phyloP scores from a whole-genome alignment of 768 basidiomycete genomes.

The Rhizopogon vesiculosus region DNA sequence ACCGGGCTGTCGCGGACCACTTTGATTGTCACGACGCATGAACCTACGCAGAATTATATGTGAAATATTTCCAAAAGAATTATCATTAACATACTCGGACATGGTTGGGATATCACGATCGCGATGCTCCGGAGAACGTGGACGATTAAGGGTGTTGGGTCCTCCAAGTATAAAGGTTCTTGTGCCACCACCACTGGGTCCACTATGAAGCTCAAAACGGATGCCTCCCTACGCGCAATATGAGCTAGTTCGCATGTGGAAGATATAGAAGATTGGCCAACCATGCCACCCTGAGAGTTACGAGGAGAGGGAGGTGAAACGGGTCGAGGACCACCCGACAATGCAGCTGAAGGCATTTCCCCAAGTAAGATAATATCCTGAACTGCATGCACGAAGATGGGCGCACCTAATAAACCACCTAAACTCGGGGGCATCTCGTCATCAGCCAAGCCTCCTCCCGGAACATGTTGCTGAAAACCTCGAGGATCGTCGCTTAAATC shows the following conservation, averaged over 20 bases:
- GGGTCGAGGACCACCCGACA: conserved; percentile 4
- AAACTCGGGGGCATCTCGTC: conserved; percentile 21
- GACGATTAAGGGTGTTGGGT: conserved; percentile 20
- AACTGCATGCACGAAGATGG: neutral
- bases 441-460: conserved; percentile 21
- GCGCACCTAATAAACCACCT: conserved; percentile 1
- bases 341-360: neutral
- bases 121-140: conserved; percentile 18
- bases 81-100: conserved; percentile 42
- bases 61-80: neutral
- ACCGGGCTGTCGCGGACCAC: conserved; percentile 19
- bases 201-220: conserved; percentile 32
- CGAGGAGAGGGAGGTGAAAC: conserved; percentile 13
- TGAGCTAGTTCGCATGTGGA: neutral
- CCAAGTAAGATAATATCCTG: neutral
- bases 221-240: conserved; percentile 19
- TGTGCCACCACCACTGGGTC: conserved; percentile 19
- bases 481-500: conserved; percentile 74
- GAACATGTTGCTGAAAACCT: conserved; percentile 42
- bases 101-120: conserved; percentile 35
- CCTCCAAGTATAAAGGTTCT: conserved; percentile 35
- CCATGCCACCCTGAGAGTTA: conserved; percentile 11
- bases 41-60: conserved; percentile 23
- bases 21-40: conserved; percentile 22
- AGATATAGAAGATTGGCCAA: neutral